phyloP scores from a whole-genome alignment of 768 basidiomycete genomes.

The Pholiota microspora region DNA sequence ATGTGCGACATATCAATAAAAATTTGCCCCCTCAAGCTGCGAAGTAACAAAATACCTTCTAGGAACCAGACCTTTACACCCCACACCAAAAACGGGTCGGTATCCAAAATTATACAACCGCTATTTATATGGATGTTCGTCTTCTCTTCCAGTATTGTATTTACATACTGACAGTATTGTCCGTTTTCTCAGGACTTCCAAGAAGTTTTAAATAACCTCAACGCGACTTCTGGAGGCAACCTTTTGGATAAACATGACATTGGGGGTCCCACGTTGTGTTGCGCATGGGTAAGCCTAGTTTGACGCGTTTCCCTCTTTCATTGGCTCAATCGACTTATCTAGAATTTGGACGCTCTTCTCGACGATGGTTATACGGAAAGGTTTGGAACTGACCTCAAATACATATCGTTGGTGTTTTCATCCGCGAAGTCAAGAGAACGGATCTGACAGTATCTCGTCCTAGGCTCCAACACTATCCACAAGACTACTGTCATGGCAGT shows the following conservation, averaged over 20 bases:
- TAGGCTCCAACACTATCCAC: conserved; percentile 53
- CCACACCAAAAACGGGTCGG: conserved; percentile 37
- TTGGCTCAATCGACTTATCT: background rate
- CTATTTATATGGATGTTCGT: conserved; percentile 44
- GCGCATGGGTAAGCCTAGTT: conserved; percentile 40
- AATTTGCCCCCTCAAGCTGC: too few species aligned
- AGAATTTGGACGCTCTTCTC: conserved; percentile 44
- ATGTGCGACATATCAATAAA: conserved; percentile 28
- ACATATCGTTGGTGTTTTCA: conserved; percentile 38
- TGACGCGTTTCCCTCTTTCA: too few species aligned
- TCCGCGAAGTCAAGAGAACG: background rate
- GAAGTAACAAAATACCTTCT: too few species aligned
- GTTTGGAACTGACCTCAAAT: conserved; percentile 41
- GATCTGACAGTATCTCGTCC: background rate
- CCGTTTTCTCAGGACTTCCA: conserved; percentile 36
- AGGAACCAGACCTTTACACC: conserved; percentile 64
- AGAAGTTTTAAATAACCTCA: conserved; percentile 32
- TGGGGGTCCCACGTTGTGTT: conserved; percentile 51
- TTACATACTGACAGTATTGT: background rate
- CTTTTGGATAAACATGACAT: conserved; percentile 36
- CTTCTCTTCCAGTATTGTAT: background rate
- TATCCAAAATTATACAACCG: conserved; percentile 43
- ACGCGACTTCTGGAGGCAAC: conserved; percentile 36
- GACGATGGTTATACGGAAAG: conserved; percentile 37
- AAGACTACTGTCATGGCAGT: conserved; percentile 41